Base-by-base conservation (phyloP, 108 stramenopile genomes). In the Cyclotella kingstonii region DNA sequence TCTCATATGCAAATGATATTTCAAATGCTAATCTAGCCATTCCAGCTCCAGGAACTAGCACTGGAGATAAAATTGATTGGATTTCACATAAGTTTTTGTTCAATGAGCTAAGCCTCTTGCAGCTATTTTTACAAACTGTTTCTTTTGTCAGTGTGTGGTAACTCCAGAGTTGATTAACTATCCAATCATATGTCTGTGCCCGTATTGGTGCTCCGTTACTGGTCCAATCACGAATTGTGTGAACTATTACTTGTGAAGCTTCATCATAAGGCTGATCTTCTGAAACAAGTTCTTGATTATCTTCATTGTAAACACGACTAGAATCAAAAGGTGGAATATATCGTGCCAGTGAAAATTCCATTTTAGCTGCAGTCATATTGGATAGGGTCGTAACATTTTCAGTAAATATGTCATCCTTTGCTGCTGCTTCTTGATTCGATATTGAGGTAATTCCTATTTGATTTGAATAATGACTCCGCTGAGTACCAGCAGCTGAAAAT, bases 1-100 rank as follows among this genome's bases (percentile, higher is more conserved):
- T 11, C 4, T 49, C 54, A 19, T 49, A 14, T 1, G 60, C 47
- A 54, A 73, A 63, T 12, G 68, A 68, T 40, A 89, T 47, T 54
- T 89, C 84, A 48, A 72, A 83, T n/a, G 91, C 91, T 30, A 93
- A 62, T 42, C 91, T 59, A n/a, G 81, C 91, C 65, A 87, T 62
- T 4, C 91, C 91, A 23, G 91, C 79, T 25, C 91, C 91, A 14
- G 87, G 86, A 22, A 93, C 84, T 22, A 93, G 50, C 1, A 92
- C 70, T 9, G 72, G 64, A 12, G 72, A 73, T 48, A 76, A 26
- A 19, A 33, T 19, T 18, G 51, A 44, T 35, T 25, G 28, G 17
- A 33, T 23, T 0, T 44, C 40, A 50, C 18, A 12, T 33, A 5
- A 34, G 30, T 18, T 67, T 18, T 38, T 21, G 29, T 64, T 27